Evolutionary conservation across 805 yeast species (phyloP), one percentile per base, ranked within the genome.

Genomic region (Candida oleophila): DNA sequence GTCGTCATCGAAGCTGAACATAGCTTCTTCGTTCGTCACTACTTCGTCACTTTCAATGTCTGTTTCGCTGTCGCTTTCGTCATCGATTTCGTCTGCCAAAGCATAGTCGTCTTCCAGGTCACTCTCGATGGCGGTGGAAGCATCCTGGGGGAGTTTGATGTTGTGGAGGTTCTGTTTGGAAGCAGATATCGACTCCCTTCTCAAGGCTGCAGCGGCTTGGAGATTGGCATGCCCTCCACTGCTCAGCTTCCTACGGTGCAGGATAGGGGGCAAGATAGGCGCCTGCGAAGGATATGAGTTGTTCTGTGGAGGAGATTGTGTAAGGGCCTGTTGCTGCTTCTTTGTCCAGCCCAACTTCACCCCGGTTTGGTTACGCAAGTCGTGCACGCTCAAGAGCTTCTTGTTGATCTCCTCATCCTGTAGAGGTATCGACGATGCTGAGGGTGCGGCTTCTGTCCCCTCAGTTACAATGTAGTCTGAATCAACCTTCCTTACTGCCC

Each of bases 401-500:
- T 65, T 51, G 16, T 43, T 53, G n/a, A 57, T 48, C 33, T 55
- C 45, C 18, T 51, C 52, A n/a, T 37, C 40, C 3, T 33, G n/a
- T 16, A 41, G 14, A n/a, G 22, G 3, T 9, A 11, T 15, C 12
- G 39, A 9, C n/a, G 32, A 34, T 15, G 37, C 37, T 7, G n/a
- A n/a, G 20, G 41, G 20, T 9, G 34, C 36, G 12, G 38, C 37
- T 21, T 64, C 69, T 3, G 65, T 59, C 46, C 78, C 81, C 55
- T 77, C 80, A 37, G 78, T 76, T 57, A 76, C 62, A 64, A 73
- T 56, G 57, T 57, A 62, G 64, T 77, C 71, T 25, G 66, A 75
- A 61, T 65, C 76, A 56, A 57, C 80, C 42, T 71, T 68, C 55
- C 82, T 77, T 2, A 91, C 95, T 20, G 87, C 87, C 98, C 98